Evolutionary conservation across 495 filamentous ascomycete species (phyloP).

Genomic region (Friedmanniomyces endolithicus): DNA sequence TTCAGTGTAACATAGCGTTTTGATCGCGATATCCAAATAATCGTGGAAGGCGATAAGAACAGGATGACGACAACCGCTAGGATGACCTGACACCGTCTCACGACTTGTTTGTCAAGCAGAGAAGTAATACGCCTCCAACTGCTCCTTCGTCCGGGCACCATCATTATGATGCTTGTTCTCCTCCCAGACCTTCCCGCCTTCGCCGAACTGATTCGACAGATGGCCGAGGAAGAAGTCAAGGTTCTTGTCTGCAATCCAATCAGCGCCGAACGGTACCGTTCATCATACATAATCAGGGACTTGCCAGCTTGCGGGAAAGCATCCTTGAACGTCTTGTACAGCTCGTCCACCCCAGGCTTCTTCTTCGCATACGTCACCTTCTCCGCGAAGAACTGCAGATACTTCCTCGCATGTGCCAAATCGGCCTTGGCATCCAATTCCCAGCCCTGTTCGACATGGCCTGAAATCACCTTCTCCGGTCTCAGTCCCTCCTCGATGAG

Average conservation of each 20-base stretch:
- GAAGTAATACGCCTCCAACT: constrained; percentile 13
- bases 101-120: constrained; percentile 5
- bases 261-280: background rate
- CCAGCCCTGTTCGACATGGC: constrained; percentile 26
- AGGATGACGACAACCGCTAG: too few relatives aligned
- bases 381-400: constrained; percentile 20
- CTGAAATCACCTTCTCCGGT: constrained; percentile 22
- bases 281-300: background rate
- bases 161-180: constrained; percentile 9
- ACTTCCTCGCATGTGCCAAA: constrained; percentile 20
- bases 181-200: constrained; percentile 7
- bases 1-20: too few relatives aligned
- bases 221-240: constrained; percentile 13
- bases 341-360: constrained; percentile 21
- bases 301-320: constrained; percentile 19
- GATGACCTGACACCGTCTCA: too few relatives aligned
- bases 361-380: constrained; percentile 21
- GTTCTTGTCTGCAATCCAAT: constrained; percentile 2
- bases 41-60: too few relatives aligned
- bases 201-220: constrained; percentile 9
- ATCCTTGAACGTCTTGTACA: constrained; percentile 25
- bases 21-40: too few relatives aligned
- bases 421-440: constrained; percentile 23
- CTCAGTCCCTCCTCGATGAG: constrained; percentile 17
- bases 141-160: constrained; percentile 8